Evolutionary conservation across 2,329 filamentous ascomycete species (phyloP).

Genomic region (Cladosporium sp.): DNA sequence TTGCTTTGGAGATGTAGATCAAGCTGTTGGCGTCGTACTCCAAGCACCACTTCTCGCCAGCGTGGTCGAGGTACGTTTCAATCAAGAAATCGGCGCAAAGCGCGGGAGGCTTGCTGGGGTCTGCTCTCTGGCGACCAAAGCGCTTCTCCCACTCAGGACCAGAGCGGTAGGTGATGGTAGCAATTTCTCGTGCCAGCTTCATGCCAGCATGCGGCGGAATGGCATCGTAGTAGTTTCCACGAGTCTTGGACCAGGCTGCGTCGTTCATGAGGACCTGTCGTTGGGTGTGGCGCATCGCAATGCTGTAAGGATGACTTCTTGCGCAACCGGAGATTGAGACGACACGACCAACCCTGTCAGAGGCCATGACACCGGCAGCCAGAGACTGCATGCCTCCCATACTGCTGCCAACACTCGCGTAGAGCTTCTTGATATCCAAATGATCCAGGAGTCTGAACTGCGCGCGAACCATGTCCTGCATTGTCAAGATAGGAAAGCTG

Average conservation of each 20-base stretch:
- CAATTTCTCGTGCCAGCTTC: conserved; percentile 96
- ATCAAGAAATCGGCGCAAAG: conserved; percentile 97
- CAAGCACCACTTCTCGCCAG: conserved; percentile 95
- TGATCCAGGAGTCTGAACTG: conserved; percentile 84
- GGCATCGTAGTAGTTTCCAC: conserved; percentile 78
- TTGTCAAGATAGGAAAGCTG: conserved; percentile 87
- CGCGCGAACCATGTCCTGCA: conserved; percentile 95
- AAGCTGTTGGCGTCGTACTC: conserved; percentile 95
- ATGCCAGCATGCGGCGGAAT: conserved; percentile 93
- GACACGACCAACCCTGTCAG: conserved; percentile 73
- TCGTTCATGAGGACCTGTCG: conserved; percentile 99
- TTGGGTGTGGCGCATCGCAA: conserved; percentile 97
- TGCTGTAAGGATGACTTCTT: conserved; percentile 92
- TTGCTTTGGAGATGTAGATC: conserved; percentile 95
- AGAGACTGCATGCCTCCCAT: conserved; percentile 99
- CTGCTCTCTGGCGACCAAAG: conserved; percentile 82
- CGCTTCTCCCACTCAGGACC: conserved; percentile 97
- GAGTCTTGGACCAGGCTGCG: conserved; percentile 73
- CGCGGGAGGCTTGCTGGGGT: conserved; percentile 79
- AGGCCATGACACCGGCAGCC: conserved; percentile 78
- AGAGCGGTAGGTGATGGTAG: conserved; percentile 93
- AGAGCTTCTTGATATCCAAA: conserved; percentile 70
- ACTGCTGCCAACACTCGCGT: conserved; percentile 89
- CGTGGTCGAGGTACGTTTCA: conserved; percentile 96
- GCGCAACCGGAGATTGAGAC: conserved; percentile 92